phyloP scores from a whole-genome alignment of 1,284 basidiomycete genomes.

The Ustilago curta region DNA sequence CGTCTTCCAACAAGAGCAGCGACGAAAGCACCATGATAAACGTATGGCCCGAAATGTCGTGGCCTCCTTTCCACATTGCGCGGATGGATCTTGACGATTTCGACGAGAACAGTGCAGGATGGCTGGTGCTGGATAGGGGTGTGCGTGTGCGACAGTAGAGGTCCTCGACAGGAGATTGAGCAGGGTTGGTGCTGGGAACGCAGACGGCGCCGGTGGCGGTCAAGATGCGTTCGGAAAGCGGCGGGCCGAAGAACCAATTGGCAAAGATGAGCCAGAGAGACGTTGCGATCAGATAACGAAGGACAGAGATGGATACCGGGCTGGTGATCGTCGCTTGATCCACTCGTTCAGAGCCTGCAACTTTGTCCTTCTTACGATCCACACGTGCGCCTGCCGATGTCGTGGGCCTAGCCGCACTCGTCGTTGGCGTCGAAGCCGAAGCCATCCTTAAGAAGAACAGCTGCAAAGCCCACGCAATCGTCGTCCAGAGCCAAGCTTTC shows the following conservation, averaged over 20 bases:
- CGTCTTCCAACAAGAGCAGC: slow-evolving; percentile 82
- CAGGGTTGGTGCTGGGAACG: slow-evolving; percentile 69
- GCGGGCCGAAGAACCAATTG: slow-evolving; percentile 91
- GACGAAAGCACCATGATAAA: slow-evolving; percentile 89
- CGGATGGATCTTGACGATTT: slow-evolving; percentile 10
- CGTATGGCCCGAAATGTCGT: slow-evolving; percentile 93
- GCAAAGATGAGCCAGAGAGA: slow-evolving; percentile 71
- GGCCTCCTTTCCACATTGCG: slow-evolving; percentile 77
- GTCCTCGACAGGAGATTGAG: slow-evolving; percentile 29
- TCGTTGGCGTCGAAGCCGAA: not conserved
- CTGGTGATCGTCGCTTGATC: slow-evolving; percentile 34
- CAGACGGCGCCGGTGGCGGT: slow-evolving; percentile 85
- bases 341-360: not conserved
- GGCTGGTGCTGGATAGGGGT: slow-evolving; percentile 28
- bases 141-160: slow-evolving; percentile 55
- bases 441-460: slow-evolving; percentile 36
- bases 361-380: slow-evolving; percentile 27
- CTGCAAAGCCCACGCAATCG: slow-evolving; percentile 44
- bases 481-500: slow-evolving; percentile 89
- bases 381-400: slow-evolving; percentile 11
- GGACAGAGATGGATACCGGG: slow-evolving; percentile 35
- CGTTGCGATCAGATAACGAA: slow-evolving; percentile 43
- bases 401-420: slow-evolving; percentile 3
- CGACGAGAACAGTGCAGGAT: slow-evolving; percentile 37
- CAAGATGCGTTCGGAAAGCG: slow-evolving; percentile 81